Percentiles rank a stretch among this genome's conserved stretches.
Evolutionary conservation across 108 stramenopile species (phyloP).

Genomic region (Skeletonema tropicum): DNA sequence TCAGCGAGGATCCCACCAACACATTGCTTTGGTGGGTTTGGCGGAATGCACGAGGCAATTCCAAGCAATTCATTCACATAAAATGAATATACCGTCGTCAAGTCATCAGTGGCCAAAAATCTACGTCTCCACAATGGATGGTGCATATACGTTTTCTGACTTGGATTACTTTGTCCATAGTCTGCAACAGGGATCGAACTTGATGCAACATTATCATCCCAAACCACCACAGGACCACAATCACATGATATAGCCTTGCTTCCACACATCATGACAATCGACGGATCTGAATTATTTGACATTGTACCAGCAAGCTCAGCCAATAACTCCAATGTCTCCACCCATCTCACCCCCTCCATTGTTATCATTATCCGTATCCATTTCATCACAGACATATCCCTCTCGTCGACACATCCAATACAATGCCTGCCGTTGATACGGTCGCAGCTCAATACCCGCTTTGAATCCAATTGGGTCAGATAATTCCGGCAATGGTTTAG

Average conservation of each 20-base stretch:
- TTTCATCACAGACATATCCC: constrained; percentile 15
- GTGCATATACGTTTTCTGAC: constrained; percentile 21
- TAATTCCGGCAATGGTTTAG: constrained; percentile 42
- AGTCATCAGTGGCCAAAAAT: constrained; percentile 55
- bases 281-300: constrained; percentile 9
- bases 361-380: constrained; percentile 31
- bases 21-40: constrained; percentile 71
- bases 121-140: constrained; percentile 84
- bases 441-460: constrained; percentile 50
- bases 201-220: constrained; percentile 27
- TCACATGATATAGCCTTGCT: constrained; percentile 60
- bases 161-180: constrained; percentile 15
- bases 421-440: constrained; percentile 80
- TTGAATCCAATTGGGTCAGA: constrained; percentile 60
- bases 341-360: constrained; percentile 7
- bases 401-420: constrained; percentile 86
- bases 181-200: constrained; percentile 31
- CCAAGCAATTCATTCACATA: constrained; percentile 81
- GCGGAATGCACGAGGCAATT: constrained; percentile 57
- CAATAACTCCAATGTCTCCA: constrained; percentile 27
- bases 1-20: constrained; percentile 83
- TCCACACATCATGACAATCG: constrained; percentile 23
- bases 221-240: constrained; percentile 77
- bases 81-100: constrained; percentile 57
- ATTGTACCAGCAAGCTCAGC: constrained; percentile 26